A percentile compares a stretch with the other conserved stretches of the same genome.
Conservation (phyloP, 352 stramenopile genomes). For the Phytophthora sp. region DNA sequence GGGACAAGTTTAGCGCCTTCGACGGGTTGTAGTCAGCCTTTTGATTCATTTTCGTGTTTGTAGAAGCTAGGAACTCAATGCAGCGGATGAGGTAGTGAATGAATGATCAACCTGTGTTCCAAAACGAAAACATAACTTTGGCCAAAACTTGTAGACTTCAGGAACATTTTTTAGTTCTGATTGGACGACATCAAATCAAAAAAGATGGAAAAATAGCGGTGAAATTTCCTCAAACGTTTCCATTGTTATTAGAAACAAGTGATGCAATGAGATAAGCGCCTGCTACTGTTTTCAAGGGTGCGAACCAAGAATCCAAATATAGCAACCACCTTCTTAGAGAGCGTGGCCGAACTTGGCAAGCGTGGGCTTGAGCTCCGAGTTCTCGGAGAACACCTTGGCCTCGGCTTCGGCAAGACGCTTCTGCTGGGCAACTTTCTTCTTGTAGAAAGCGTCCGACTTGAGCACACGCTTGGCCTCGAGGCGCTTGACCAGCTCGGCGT, state of each 20-base stretch:
- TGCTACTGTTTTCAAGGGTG: slow-evolving; percentile 37
- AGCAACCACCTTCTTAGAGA: slow-evolving; percentile 56
- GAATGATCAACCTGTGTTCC: slow-evolving; percentile 13
- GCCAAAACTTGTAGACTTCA: neutral
- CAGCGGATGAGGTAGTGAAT: slow-evolving; percentile 17
- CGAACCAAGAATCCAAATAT: slow-evolving; percentile 36
- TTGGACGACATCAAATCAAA: neutral
- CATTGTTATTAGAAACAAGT: slow-evolving; percentile 45
- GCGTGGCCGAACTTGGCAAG: slow-evolving; percentile 81
- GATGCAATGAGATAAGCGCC: slow-evolving; percentile 22
- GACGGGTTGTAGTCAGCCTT: slow-evolving; percentile 60
- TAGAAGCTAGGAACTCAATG: slow-evolving; percentile 37
- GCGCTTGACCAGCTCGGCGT: slow-evolving; percentile 93
- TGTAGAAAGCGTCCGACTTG: slow-evolving; percentile 98
- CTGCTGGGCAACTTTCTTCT: slow-evolving; percentile 94
- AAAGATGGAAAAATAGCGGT: neutral
- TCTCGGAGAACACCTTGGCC: slow-evolving; percentile 89
- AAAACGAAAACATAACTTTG: neutral
- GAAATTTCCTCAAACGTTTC: slow-evolving; percentile 50
- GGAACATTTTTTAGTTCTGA: no score
- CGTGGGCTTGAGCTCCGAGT: slow-evolving; percentile 87
- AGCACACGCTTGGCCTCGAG: slow-evolving; percentile 95
- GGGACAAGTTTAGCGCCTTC: slow-evolving; percentile 85
- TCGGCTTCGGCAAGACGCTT: slow-evolving; percentile 91
- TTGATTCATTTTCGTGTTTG: slow-evolving; percentile 37